Evolutionary conservation across 176 grass and related monocot genomes (phyloP).

Genomic region (Aegilops umbellulata): DNA sequence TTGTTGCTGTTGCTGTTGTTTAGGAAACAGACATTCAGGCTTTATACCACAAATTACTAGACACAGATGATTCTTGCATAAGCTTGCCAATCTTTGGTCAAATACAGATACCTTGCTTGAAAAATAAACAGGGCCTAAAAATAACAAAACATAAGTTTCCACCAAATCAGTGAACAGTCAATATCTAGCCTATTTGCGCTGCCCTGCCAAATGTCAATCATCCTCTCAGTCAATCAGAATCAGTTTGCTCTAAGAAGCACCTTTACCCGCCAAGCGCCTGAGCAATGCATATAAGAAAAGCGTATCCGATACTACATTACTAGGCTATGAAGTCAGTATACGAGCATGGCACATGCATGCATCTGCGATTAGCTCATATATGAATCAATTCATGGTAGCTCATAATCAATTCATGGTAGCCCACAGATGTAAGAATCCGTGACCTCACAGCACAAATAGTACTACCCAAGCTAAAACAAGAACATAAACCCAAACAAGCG

Average conservation of each 20-base stretch:
- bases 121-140: neutral
- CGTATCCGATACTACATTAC: neutral
- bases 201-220: neutral
- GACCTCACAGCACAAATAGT: neutral
- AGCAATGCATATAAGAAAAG: neutral
- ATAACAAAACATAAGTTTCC: neutral
- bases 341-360: neutral
- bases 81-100: slow-evolving; percentile 6
- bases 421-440: neutral
- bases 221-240: neutral
- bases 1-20: neutral
- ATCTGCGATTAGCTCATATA: neutral
- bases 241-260: neutral
- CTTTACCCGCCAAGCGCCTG: neutral
- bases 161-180: slow-evolving; percentile 11
- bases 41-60: neutral
- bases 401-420: neutral
- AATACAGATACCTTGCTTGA: slow-evolving; percentile 13
- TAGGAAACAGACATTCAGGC: neutral
- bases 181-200: neutral
- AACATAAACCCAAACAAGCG: neutral
- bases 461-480: neutral
- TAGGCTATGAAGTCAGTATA: neutral
- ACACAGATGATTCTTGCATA: neutral
- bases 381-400: neutral